These are phyloP conservation scores for Rutstroemia sp. DNA, from an alignment of 2,329 filamentous ascomycete species.

Conservation along the genomic window DNA sequence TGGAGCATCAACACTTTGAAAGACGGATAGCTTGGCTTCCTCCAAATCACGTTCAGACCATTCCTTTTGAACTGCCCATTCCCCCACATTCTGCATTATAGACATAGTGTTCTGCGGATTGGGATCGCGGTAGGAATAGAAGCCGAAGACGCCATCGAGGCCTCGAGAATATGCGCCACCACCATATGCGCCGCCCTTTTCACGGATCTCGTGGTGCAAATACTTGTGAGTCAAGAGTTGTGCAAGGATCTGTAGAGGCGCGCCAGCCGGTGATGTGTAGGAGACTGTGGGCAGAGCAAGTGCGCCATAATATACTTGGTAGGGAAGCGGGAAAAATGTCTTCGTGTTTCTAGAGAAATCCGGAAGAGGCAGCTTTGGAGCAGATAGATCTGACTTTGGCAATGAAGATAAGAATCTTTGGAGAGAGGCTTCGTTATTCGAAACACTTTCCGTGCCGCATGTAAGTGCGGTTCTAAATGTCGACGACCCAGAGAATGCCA, in stretches of 20 bases:
- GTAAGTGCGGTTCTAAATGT: conserved; percentile 76
- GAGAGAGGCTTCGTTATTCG: conserved; percentile 63
- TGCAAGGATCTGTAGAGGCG: conserved; percentile 79
- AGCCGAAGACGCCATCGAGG: conserved; percentile 80
- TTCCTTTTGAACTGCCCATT: conserved; percentile 71
- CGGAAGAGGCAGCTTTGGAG: conserved; percentile 31
- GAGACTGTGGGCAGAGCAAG: conserved; percentile 76
- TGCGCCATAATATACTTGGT: conserved; percentile 93
- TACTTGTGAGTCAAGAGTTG: conserved; percentile 95
- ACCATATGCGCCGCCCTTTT: conserved; percentile 95
- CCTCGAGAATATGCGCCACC: conserved; percentile 79
- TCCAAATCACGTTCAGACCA: conserved; percentile 85
- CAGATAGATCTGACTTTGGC: conserved; percentile 38
- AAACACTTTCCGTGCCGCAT: conserved; percentile 68
- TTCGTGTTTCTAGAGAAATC: conserved; percentile 48
- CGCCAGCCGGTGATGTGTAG: conserved; percentile 68
- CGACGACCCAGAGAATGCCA: conserved; percentile 62
- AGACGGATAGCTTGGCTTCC: conserved; percentile 91
- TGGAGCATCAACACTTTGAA: conserved; percentile 87
- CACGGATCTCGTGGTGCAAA: conserved; percentile 92
- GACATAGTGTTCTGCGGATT: conserved; percentile 83
- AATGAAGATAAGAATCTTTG: conserved; percentile 60
- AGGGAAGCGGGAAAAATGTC: conserved; percentile 88
- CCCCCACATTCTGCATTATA: conserved; percentile 76
- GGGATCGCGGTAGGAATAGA: conserved; percentile 95